Evolutionary conservation across 805 yeast species (phyloP), one percentile per base, ranked within the genome.

Genomic region (Monosporozyma solicola): DNA sequence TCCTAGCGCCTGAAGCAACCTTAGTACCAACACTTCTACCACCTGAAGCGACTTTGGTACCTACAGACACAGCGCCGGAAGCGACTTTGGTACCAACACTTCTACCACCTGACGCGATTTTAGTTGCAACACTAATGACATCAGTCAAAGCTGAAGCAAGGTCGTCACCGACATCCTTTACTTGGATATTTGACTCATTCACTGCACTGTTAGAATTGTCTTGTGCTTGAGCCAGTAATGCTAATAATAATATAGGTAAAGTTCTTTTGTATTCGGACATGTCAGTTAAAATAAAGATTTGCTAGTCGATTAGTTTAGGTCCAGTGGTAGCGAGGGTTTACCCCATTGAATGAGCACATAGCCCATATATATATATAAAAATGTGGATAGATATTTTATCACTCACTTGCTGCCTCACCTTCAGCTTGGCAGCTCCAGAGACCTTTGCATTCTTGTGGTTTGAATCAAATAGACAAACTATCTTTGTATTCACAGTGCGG

Each of bases 91-190:
- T 41, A 41, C 31, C 46, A 16, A 49, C 51, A 31, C 33, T 22
- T 22, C 39, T 20, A 9, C 47, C 25, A 31, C 31, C 46, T 9
- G 35, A 13, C 8, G 46, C 49, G 11, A 37, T 39, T 8, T 25
- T 16, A 8, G 44, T 33, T 3, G 33, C 33, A n/a, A 37, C 52
- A 49, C 47, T 46, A 27, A 33, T 25, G 41, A 52, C 45, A 32
- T 27, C 53, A 43, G 50, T 29, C 3, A 49, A n/a, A n/a, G 43
- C 47, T 7, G 5, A 2, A 16, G 39, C 49, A 3, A 35, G 41
- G 15, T 43, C 39, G 13, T 41, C 53, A 31, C 15, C 43, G 20
- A 41, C 37, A 25, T 44, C 44, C n/a, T 43, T 24, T 15, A 24
- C 16, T 31, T 22, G 24, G 25, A 31, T 15, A 7, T 35, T 35